Conservation (phyloP, 768 basidiomycete genomes). For the Collybiopsis confluens region DNA sequence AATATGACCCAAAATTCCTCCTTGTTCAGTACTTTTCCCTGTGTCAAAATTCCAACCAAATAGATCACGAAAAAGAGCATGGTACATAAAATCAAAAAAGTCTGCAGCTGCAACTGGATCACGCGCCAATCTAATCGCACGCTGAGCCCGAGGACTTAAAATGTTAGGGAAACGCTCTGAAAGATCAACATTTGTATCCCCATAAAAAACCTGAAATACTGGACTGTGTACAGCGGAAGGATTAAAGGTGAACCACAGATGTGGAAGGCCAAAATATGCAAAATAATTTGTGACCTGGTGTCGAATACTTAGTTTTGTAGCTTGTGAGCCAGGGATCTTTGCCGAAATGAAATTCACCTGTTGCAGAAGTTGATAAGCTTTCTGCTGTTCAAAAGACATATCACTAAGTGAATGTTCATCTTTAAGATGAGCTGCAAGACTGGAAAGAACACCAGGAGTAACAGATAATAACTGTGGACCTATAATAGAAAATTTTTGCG, state of each 20-base stretch:
- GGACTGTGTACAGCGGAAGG: slow-evolving; percentile 10
- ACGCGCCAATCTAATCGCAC: slow-evolving; percentile 19
- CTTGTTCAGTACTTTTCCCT: not conserved
- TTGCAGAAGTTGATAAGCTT: slow-evolving; percentile 18
- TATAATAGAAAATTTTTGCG: not conserved
- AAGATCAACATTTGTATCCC: slow-evolving; percentile 10
- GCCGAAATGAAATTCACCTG: slow-evolving; percentile 26
- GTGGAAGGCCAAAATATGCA: slow-evolving; percentile 24
- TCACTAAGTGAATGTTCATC: not conserved
- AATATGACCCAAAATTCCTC: slow-evolving; percentile 7
- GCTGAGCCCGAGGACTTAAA: slow-evolving; percentile 1
- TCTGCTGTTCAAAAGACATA: slow-evolving; percentile 11
- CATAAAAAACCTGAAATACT: slow-evolving; percentile 25
- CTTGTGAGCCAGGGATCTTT: slow-evolving; percentile 24
- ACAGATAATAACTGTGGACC: not conserved
- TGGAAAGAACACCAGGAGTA: not conserved
- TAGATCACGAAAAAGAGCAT: slow-evolving; percentile 19
- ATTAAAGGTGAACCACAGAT: slow-evolving; percentile 24
- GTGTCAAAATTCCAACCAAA: slow-evolving; percentile 23
- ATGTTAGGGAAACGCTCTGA: slow-evolving; percentile 17
- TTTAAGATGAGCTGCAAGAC: not conserved
- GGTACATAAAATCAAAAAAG: slow-evolving; percentile 25
- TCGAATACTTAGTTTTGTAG: slow-evolving; percentile 19
- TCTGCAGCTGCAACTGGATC: slow-evolving; percentile 31
- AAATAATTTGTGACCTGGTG: slow-evolving; percentile 23